Evolutionary conservation across 2,329 filamentous ascomycete species (phyloP).

Genomic region (Trichocomaceae sp.): DNA sequence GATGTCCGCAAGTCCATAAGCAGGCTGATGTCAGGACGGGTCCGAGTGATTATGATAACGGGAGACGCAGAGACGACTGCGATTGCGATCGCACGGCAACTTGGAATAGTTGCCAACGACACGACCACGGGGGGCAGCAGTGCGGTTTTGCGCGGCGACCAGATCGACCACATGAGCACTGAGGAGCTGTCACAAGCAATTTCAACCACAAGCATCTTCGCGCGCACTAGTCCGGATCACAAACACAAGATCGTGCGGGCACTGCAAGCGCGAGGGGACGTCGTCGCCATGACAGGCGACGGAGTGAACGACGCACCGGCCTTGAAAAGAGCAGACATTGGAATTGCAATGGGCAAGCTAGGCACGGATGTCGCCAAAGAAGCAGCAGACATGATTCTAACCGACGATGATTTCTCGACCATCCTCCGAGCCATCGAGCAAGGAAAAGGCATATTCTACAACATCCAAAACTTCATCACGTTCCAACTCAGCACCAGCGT

Average conservation of each 20-base stretch:
- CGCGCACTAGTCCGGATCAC: conserved; percentile 91
- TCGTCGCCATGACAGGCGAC: conserved; percentile 98
- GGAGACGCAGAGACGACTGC: conserved; percentile 94
- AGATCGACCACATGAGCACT: conserved; percentile 88
- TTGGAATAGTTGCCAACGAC: conserved; percentile 80
- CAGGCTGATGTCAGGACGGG: conserved; percentile 83
- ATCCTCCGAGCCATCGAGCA: conserved; percentile 96
- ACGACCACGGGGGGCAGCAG: conserved; percentile 41
- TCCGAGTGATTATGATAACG: conserved; percentile 98
- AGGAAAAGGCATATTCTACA: conserved; percentile 98
- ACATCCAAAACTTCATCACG: conserved; percentile 98
- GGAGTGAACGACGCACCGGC: conserved; percentile 97
- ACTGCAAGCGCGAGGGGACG: conserved; percentile 84
- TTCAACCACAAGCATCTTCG: conserved; percentile 85
- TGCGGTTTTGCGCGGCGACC: conserved; percentile 75
- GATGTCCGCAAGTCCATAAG: conserved; percentile 85
- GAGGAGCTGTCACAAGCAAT: conserved; percentile 78
- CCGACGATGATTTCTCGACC: conserved; percentile 81
- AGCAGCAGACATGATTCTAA: conserved; percentile 80
- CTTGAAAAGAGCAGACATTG: conserved; percentile 94
- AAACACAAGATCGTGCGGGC: conserved; percentile 96
- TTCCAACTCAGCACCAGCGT: conserved; percentile 98
- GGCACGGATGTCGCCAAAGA: conserved; percentile 98
- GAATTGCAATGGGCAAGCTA: conserved; percentile 90
- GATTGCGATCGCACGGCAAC: conserved; percentile 82